phyloP scores from a whole-genome alignment of 106 monocot species.

The Iris macrosiphon region DNA sequence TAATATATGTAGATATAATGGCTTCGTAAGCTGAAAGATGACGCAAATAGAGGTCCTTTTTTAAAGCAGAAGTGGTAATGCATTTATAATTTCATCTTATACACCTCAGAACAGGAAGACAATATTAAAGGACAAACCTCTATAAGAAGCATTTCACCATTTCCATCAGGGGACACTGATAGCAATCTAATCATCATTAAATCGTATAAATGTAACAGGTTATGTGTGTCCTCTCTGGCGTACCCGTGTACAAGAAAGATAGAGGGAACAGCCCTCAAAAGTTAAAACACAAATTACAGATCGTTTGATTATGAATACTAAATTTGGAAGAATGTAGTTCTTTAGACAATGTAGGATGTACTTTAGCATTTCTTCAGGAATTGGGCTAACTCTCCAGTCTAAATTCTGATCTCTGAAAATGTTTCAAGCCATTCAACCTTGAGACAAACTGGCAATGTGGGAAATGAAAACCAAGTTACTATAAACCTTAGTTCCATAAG shows the following conservation, averaged over 20 bases:
- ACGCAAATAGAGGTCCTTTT: neutral
- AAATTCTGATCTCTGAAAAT: conserved; percentile 85
- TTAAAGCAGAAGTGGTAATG: too few species aligned
- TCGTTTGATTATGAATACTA: too few species aligned
- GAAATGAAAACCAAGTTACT: neutral
- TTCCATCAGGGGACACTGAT: conserved; percentile 31
- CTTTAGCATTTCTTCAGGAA: conserved; percentile 89
- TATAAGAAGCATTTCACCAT: conserved; percentile 31
- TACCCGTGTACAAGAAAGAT: conserved; percentile 44
- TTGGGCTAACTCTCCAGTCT: conserved; percentile 87
- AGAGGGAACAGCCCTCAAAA: too few species aligned
- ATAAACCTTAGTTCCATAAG: neutral
- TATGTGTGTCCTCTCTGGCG: conserved; percentile 97
- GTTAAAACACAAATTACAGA: too few species aligned
- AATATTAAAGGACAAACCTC: conserved; percentile 39
- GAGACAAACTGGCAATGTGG: too few species aligned
- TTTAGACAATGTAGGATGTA: too few species aligned
- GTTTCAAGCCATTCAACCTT: neutral
- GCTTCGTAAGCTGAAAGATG: too few species aligned
- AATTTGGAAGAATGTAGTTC: too few species aligned
- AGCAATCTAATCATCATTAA: conserved; percentile 57
- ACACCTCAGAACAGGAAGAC: neutral
- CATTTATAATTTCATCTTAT: too few species aligned
- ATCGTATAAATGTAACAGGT: conserved; percentile 85
- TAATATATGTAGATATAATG: too few species aligned